Base-by-base conservation (phyloP, 2,329 filamentous ascomycete species). In the Ophiobolus disseminans region DNA sequence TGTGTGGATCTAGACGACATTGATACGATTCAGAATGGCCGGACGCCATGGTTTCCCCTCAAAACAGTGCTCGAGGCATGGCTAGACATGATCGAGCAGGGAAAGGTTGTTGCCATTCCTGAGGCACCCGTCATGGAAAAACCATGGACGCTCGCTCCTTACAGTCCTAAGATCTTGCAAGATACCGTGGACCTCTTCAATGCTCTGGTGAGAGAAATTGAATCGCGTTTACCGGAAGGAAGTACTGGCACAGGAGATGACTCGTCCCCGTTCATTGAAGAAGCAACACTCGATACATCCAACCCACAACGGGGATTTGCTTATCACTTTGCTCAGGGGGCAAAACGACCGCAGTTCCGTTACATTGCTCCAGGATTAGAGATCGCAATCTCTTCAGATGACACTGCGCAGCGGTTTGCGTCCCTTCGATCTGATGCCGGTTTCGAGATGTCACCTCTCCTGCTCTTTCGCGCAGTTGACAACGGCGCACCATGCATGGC, bases 331-430 rank as follows among this genome's bases (percentile, higher is more conserved):
- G 28, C 38, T 21, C 26, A 19, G 20, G 37, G 38, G 5, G 48
- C 32, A 10, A 45, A 40, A n/a, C 47, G 40, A 14, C 58, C 56
- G 28, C 43, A 38, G 16, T 61, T 61, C 43, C 34, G 30, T 26
- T 52, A 38, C 39, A 57, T 61, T 8, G 58, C 53, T 28, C 53
- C 56, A 7, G 58, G 53, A 14, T 49, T 61, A 8, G 37, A 48
- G 17, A 26, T 54, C 10, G 43, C 39, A 8, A 49, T 42, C n/a
- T 34, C 42, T 25, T 14, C 45, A 4, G 41, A 28, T 20, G 41
- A 50, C n/a, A 5, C 37, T 17, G 21, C 41, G 11, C 55, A 56
- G 26, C 44, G 45, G 9, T 57, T 55, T 30, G 22, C 39, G 19
- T 35, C 42, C 35, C 14, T 38, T 17, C 35, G 9, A 13, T 17